Conservation (phyloP, 2,329 filamentous ascomycete species). For the Alternaria brassicicola region DNA sequence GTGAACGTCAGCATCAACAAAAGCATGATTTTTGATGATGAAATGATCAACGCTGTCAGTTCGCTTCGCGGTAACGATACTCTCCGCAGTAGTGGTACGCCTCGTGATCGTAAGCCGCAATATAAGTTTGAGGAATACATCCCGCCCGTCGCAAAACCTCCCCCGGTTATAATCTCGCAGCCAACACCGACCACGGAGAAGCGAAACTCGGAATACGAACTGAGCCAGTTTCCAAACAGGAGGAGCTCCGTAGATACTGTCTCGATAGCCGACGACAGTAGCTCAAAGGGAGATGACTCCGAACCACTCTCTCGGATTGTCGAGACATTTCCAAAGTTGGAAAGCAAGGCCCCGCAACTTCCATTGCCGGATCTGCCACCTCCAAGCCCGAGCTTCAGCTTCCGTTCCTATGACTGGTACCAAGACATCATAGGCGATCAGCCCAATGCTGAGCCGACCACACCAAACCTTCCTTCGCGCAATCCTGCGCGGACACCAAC, state of each 20-base stretch:
- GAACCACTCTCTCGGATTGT: slow-evolving; percentile 7
- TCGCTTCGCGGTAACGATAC: slow-evolving; percentile 17
- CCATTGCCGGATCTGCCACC: slow-evolving; percentile 26
- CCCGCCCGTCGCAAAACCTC: slow-evolving; percentile 19
- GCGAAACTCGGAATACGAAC: slow-evolving; percentile 26
- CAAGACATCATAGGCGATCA: slow-evolving; percentile 35
- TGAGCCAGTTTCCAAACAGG: slow-evolving; percentile 22
- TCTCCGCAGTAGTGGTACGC: slow-evolving; percentile 13
- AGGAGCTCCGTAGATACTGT: slow-evolving; percentile 3
- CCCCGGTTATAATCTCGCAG: slow-evolving; percentile 10
- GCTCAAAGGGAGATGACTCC: slow-evolving; percentile 3
- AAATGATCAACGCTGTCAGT: slow-evolving; percentile 27
- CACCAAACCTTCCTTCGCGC: background rate
- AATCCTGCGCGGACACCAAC: slow-evolving; percentile 19
- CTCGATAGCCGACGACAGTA: slow-evolving; percentile 10
- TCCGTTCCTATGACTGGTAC: slow-evolving; percentile 37
- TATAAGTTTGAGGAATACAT: slow-evolving; percentile 35
- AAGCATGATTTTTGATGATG: slow-evolving; percentile 37
- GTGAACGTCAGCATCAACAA: slow-evolving; percentile 39
- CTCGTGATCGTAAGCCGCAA: slow-evolving; percentile 25
- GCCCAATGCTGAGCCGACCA: slow-evolving; percentile 6
- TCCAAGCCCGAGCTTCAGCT: slow-evolving; percentile 33
- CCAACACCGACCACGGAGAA: slow-evolving; percentile 10
- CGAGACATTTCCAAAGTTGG: slow-evolving; percentile 18
- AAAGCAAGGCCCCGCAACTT: slow-evolving; percentile 21